Percentiles rank a stretch among this genome's conserved stretches.
These are phyloP conservation scores for Nicotiana benthamiana DNA, from an alignment of 257 asterid species.

Conservation along the genomic window DNA sequence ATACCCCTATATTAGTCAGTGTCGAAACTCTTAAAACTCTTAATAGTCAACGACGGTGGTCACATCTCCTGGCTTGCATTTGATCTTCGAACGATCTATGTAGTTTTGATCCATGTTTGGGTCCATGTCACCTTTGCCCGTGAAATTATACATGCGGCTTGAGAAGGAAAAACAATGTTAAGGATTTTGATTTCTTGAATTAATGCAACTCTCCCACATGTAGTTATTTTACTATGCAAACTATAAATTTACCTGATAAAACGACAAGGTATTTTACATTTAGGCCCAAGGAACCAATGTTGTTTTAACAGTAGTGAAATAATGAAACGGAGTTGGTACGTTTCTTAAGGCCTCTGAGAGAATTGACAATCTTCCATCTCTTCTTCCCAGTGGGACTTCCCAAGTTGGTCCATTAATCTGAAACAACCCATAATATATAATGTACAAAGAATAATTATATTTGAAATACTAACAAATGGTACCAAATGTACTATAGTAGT, in stretches of 20 bases:
- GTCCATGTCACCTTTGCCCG: constrained; percentile 19
- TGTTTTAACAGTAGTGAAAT: constrained; percentile 15
- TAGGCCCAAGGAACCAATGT: constrained; percentile 14
- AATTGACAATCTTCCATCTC: constrained; percentile 57
- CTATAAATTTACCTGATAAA: constrained; percentile 17
- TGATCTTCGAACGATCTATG: background rate
- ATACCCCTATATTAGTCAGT: too few species aligned
- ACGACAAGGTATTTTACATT: constrained; percentile 25
- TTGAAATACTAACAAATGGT: background rate
- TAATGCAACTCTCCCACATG: background rate
- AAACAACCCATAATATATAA: background rate
- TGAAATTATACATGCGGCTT: constrained; percentile 28
- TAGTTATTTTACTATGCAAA: background rate
- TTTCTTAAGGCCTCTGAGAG: constrained; percentile 30
- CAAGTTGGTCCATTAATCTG: constrained; percentile 61
- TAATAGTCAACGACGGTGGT: background rate
- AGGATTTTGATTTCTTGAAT: background rate
- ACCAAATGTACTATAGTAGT: background rate
- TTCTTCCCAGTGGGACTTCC: constrained; percentile 63
- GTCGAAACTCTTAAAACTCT: constrained; percentile 28
- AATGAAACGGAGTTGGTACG: constrained; percentile 19
- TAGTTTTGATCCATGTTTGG: constrained; percentile 25
- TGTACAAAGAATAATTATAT: background rate
- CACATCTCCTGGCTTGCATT: background rate
- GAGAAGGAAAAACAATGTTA: background rate